Conservation (phyloP, 2,329 filamentous ascomycete genomes). For the Alternaria infectoria region DNA sequence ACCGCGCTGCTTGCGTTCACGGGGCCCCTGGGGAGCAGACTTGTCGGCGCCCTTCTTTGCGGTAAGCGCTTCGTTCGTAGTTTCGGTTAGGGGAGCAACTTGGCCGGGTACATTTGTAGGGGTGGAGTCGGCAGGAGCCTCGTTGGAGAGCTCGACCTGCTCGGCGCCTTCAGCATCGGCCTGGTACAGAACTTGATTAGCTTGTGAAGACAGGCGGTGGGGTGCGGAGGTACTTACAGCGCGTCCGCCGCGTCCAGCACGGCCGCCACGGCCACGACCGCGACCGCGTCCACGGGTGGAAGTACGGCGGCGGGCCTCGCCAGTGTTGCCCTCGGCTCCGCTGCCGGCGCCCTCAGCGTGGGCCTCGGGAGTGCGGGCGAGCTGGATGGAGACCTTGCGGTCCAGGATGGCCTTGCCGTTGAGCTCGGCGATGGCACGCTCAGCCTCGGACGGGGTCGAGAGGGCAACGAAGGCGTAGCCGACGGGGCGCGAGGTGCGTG, state of each 20-base stretch:
- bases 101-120: slow-evolving; percentile 60
- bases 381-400: slow-evolving; percentile 98
- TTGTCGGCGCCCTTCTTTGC: slow-evolving; percentile 60
- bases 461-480: slow-evolving; percentile 99
- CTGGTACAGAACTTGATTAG: slow-evolving; percentile 37
- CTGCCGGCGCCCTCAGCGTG: slow-evolving; percentile 75
- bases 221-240: slow-evolving; percentile 59
- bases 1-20: slow-evolving; percentile 80
- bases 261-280: slow-evolving; percentile 66
- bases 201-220: neutral
- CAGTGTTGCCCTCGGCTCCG: slow-evolving; percentile 75
- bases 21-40: slow-evolving; percentile 56
- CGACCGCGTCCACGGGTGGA: slow-evolving; percentile 63
- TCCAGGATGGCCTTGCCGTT: slow-evolving; percentile 96
- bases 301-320: slow-evolving; percentile 64
- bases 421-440: slow-evolving; percentile 92
- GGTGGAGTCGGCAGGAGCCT: slow-evolving; percentile 50
- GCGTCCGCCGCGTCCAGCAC: slow-evolving; percentile 68
- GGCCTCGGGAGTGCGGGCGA: slow-evolving; percentile 95
- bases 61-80: slow-evolving; percentile 62
- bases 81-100: slow-evolving; percentile 58
- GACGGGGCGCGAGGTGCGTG: slow-evolving; percentile 96
- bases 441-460: slow-evolving; percentile 90
- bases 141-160: slow-evolving; percentile 54
- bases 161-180: slow-evolving; percentile 55